Evolutionary conservation across 2,329 filamentous ascomycete genomes (phyloP).

Genomic region (Xylaria polymorpha): DNA sequence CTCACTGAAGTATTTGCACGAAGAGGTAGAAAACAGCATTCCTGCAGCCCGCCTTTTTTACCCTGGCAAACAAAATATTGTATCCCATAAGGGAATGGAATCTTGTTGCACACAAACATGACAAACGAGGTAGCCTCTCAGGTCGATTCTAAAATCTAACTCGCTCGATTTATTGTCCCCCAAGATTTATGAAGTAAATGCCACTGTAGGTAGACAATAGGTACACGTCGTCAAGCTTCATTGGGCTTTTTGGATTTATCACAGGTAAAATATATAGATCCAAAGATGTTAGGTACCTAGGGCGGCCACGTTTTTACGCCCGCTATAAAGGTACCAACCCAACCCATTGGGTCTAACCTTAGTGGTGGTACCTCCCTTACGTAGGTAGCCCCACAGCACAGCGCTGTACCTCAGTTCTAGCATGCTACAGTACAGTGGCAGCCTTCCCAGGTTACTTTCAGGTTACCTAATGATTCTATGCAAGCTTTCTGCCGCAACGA

Average conservation of each 20-base stretch:
- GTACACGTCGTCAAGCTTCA: too few species aligned
- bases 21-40: too few species aligned
- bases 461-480: background rate
- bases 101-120: background rate
- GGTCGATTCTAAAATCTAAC: background rate
- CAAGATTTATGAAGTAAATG: background rate
- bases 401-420: background rate
- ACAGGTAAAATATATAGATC: too few species aligned
- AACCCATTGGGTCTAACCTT: too few species aligned
- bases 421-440: background rate
- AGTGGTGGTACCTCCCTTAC: background rate
- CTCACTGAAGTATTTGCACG: too few species aligned
- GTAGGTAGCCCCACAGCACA: conserved; percentile 1
- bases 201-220: too few species aligned
- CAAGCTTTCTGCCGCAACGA: background rate
- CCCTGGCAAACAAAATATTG: background rate
- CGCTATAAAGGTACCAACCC: background rate
- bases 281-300: background rate
- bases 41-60: background rate
- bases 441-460: conserved; percentile 11
- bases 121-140: background rate
- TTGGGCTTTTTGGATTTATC: too few species aligned
- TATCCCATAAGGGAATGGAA: background rate
- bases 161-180: background rate
- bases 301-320: background rate